Evolutionary conservation across 2,329 filamentous ascomycete species (phyloP).

Genomic region (Parastagonospora avenae): DNA sequence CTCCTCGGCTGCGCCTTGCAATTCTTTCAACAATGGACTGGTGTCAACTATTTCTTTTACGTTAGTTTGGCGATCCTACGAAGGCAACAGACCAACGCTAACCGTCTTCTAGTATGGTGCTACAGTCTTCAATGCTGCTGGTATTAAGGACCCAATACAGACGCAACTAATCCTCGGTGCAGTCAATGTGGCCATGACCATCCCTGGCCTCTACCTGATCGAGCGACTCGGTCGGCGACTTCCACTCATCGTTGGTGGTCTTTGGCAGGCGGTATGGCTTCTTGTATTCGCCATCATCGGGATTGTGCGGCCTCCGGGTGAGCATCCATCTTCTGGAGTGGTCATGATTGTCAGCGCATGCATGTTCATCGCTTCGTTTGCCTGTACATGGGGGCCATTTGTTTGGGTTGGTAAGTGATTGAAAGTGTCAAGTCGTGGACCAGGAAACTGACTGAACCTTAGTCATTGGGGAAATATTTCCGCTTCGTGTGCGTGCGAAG

Average conservation of each 20-base stretch:
- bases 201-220: constrained; percentile 70
- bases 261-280: constrained; percentile 71
- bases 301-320: constrained; percentile 48
- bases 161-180: constrained; percentile 51
- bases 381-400: constrained; percentile 67
- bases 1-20: constrained; percentile 35
- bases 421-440: not conserved
- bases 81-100: too few species aligned
- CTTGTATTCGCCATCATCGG: constrained; percentile 59
- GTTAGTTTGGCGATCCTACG: constrained; percentile 10
- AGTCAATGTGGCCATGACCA: constrained; percentile 71
- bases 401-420: constrained; percentile 47
- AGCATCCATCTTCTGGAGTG: constrained; percentile 58
- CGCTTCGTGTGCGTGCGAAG: constrained; percentile 41
- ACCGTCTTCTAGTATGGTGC: constrained; percentile 62
- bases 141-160: constrained; percentile 66
- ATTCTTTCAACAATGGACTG: constrained; percentile 43
- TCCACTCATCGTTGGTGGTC: constrained; percentile 67
- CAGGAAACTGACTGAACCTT: not conserved
- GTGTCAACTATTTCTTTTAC: constrained; percentile 60
- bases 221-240: constrained; percentile 71
- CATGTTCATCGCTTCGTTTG: constrained; percentile 76
- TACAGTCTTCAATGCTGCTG: constrained; percentile 69
- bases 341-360: constrained; percentile 75
- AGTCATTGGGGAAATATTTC: constrained; percentile 46